Percentiles rank a stretch among this genome's conserved stretches.
phyloP scores from a whole-genome alignment of 2,329 filamentous ascomycete species.

The Fusarium bactridioides region DNA sequence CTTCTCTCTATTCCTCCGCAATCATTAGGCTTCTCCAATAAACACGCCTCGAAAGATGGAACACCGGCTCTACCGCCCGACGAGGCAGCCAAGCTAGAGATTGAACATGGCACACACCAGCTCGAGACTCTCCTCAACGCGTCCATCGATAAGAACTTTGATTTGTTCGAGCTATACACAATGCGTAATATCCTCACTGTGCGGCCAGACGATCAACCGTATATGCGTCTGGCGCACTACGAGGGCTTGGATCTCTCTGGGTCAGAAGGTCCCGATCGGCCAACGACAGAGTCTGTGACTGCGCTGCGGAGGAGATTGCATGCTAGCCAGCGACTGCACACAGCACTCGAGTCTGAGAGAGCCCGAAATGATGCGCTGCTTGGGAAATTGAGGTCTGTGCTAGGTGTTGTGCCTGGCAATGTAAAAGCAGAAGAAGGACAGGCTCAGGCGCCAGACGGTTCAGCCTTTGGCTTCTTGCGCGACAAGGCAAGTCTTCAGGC shows the following conservation, averaged over 20 bases:
- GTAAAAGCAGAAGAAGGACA: conserved; percentile 39
- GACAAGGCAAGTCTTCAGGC: conserved; percentile 59
- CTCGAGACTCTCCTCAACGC: conserved; percentile 83
- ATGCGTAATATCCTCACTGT: conserved; percentile 85
- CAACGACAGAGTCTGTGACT: conserved; percentile 73
- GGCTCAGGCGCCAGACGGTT: conserved; percentile 14
- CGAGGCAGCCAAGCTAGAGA: conserved; percentile 66
- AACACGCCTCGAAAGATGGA: conserved; percentile 50
- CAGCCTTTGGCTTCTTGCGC: conserved; percentile 65
- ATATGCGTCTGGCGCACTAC: conserved; percentile 87
- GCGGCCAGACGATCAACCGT: conserved; percentile 72
- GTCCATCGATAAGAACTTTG: conserved; percentile 84
- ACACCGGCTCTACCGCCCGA: conserved; percentile 49
- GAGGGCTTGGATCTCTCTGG: conserved; percentile 65
- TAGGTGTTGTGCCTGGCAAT: conserved; percentile 45
- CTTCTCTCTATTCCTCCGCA: conserved; percentile 77
- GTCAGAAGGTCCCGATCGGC: conserved; percentile 43
- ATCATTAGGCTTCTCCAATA: conserved; percentile 78
- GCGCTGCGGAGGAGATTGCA: conserved; percentile 76
- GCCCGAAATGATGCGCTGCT: conserved; percentile 77
- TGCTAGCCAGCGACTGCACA: conserved; percentile 80
- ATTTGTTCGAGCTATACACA: conserved; percentile 88
- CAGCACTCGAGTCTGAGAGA: conserved; percentile 73
- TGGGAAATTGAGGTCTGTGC: conserved; percentile 62
- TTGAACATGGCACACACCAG: conserved; percentile 88